Evolutionary conservation across 2,329 filamentous ascomycete genomes (phyloP), one percentile per base, ranked within the genome.

Genomic region (Nothopassalora personata): DNA sequence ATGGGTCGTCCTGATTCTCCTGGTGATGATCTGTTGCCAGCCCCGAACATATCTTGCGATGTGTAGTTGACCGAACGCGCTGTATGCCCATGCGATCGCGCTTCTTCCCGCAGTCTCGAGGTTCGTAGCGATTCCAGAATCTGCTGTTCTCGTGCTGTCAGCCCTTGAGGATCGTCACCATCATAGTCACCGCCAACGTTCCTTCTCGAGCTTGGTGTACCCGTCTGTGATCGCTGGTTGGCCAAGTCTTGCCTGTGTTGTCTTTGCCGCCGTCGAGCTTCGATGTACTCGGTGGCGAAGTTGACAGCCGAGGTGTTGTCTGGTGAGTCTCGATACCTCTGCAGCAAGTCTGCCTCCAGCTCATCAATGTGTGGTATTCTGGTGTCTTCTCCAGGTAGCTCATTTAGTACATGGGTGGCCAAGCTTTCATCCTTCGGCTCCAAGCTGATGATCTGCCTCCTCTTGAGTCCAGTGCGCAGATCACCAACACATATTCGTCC

Each of bases 401-500:
- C 58, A 10, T 66, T 67, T 33, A 63, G 63, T n/a, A 57, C 50
- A 36, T 87, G 70, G 59, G 81, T 81, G 56, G 84, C 79, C 53
- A 85, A 81, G 3, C 79, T 80, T 28, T 82, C 80, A 31, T 77
- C 76, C 54, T 83, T 79, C 13, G 79, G 78, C 64, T 86, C 82
- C 46, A 93, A 79, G 30, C 82, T 77, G 31, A 94, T 78, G 33
- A 88, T 81, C 70, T 94, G 90, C 49, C 86, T 84, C 54, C 84
- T 80, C 50, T 81, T 78, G 62, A 90, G 86, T 23, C 86, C 83
- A 65, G 79, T 83, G 31, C 89, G 82, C 53, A 90, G 76, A 72
- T 94, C 90, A 5, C 87, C 87, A 43, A 93, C 79, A 39, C 88
- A 90, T 15, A 92, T 80, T 57, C 86, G 81, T 3, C 87, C 89